Evolutionary conservation across 805 yeast genomes (phyloP), one percentile per base, ranked within the genome.

Genomic region (Brettanomyces custersianus): DNA sequence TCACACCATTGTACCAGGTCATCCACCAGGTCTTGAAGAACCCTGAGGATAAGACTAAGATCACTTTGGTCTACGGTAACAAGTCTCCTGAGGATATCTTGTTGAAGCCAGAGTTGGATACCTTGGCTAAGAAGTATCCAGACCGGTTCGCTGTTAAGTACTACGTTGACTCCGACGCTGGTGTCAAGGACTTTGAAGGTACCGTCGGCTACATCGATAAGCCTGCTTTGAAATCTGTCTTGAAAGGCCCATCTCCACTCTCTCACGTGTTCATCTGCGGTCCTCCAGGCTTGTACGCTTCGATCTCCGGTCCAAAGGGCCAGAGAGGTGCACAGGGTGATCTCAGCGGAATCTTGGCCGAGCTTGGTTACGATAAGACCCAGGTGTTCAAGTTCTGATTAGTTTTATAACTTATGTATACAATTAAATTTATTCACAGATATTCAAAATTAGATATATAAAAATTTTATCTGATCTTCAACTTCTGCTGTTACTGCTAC

Each of bases 271-370:
- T 83, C 50, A 82, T 90, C 39, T 92, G 98, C 63, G 98, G 98
- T 38, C 98, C 98, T 41, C 94, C 95, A 53, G 82, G 83, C 29
- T 70, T 92, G 58, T 84, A 84, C 78, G 70, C 80, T 37, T 87
- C 95, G 40, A 54, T 87, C 47, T 84, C 95, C 20, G 98, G 98
- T 55, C 59, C 62, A 49, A 90, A 90, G 74, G 69, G 64, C 32
- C 77, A 92, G 35, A 94, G 95, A 49, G 51, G 78, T 37, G 96
- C 88, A 57, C 98, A 92, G 70, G 98, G 98, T 63, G 95, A 84
- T 63, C 73, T 92, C 39, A 67, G 79, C 20, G 98, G 98, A 55
- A 76, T 79, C 35, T 75, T 92, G 57, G 76, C 76, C 51, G 96
- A 90, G 31, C 72, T 92, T 47, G 96, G 96, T 36, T 88, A 71